Evolutionary conservation across 2,329 filamentous ascomycete species (phyloP).

Genomic region (Fusarium pseudoanthophilum): DNA sequence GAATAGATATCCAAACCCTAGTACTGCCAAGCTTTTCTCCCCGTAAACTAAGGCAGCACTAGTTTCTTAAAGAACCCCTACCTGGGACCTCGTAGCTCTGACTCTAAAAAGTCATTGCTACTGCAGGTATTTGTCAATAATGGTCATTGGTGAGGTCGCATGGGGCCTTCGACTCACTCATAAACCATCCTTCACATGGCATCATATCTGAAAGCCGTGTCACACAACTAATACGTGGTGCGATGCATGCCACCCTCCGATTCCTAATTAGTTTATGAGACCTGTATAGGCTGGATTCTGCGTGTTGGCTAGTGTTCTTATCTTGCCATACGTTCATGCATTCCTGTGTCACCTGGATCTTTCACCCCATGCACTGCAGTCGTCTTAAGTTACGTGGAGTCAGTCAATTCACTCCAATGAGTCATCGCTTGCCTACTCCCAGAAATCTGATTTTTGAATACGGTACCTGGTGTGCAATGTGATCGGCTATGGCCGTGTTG

Average conservation of each 20-base stretch:
- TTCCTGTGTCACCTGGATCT: conserved; percentile 6
- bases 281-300: conserved; percentile 6
- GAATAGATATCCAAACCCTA: conserved; percentile 21
- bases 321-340: conserved; percentile 6
- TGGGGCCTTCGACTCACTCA: background rate
- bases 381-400: background rate
- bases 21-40: conserved; percentile 40
- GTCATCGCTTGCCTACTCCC: background rate
- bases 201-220: background rate
- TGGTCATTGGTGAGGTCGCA: background rate
- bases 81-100: conserved; percentile 15
- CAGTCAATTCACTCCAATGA: background rate
- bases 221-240: conserved; percentile 5
- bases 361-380: background rate
- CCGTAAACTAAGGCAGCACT: conserved; percentile 29
- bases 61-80: conserved; percentile 19
- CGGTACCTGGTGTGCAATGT: conserved; percentile 12
- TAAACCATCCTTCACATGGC: background rate
- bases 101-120: conserved; percentile 10
- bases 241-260: conserved; percentile 11
- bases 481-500: conserved; percentile 11
- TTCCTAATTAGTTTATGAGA: conserved; percentile 7
- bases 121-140: background rate
- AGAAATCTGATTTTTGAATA: background rate
- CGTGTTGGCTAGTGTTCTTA: background rate